phyloP scores from a whole-genome alignment of 306 rosid genomes.

The Coriaria nepalensis region DNA sequence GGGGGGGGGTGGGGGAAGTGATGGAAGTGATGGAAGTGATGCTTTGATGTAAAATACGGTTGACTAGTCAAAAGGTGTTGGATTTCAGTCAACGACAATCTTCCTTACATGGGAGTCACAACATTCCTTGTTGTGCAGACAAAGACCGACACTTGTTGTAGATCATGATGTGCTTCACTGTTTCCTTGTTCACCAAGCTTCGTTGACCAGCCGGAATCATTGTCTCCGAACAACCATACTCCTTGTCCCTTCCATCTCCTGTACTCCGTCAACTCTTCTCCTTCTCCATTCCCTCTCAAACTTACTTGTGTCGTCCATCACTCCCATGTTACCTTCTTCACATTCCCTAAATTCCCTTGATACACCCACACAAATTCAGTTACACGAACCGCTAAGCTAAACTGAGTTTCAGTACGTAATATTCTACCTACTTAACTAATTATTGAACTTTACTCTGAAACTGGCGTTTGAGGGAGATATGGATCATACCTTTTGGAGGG shows the following conservation, averaged over 20 bases:
- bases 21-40: too few relatives aligned
- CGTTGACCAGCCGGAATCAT: constrained; percentile 8
- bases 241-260: background rate
- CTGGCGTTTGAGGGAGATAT: background rate
- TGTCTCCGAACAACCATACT: too few relatives aligned
- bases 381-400: too few relatives aligned
- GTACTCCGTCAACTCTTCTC: constrained; percentile 3
- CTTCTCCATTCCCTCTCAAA: constrained; percentile 12
- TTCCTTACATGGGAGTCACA: constrained; percentile 23
- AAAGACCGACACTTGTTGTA: constrained; percentile 28
- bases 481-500: constrained; percentile 24
- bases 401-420: too few relatives aligned
- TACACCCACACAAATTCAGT: too few relatives aligned
- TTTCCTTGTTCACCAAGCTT: constrained; percentile 18
- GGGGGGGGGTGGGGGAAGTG: too few relatives aligned
- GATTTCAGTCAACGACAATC: constrained; percentile 26
- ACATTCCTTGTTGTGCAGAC: constrained; percentile 22
- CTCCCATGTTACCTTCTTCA: constrained; percentile 12
- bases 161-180: constrained; percentile 25
- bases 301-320: constrained; percentile 17
- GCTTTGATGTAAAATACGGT: too few relatives aligned
- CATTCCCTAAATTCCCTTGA: constrained; percentile 15
- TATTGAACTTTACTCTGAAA: too few relatives aligned
- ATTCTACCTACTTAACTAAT: too few relatives aligned
- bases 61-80: too few relatives aligned